Percentiles rank a stretch among this genome's conserved stretches.
phyloP scores from a whole-genome alignment of 164 flowering plant species.

The Pachysandra terminalis region DNA sequence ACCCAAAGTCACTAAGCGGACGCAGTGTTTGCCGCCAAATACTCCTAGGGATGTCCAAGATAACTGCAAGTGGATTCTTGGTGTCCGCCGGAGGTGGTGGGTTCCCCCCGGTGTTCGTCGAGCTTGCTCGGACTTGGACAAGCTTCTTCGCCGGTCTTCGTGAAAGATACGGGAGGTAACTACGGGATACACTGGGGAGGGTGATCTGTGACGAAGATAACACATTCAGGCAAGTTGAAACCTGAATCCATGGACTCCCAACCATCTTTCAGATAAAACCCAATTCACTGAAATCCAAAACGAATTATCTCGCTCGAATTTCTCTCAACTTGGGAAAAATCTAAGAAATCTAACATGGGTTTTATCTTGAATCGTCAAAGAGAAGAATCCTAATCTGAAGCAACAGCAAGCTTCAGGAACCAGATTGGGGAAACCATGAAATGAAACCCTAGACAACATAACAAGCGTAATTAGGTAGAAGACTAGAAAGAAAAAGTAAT shows the following conservation, averaged over 20 bases:
- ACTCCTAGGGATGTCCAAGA: slow-evolving; percentile 57
- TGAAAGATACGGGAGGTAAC: slow-evolving; percentile 32
- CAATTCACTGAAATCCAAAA: slow-evolving; percentile 5
- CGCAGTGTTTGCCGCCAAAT: slow-evolving; percentile 75
- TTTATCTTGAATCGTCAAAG: not conserved
- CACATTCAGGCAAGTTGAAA: slow-evolving; percentile 27
- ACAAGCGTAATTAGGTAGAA: no score
- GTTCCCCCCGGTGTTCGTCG: slow-evolving; percentile 37
- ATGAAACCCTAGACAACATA: not conserved
- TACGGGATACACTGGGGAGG: slow-evolving; percentile 17
- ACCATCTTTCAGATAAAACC: slow-evolving; percentile 7
- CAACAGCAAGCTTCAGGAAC: not conserved
- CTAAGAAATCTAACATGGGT: no score
- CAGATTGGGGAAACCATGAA: not conserved
- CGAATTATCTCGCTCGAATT: not conserved
- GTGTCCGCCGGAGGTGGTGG: slow-evolving; percentile 33
- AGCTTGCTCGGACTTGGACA: slow-evolving; percentile 34
- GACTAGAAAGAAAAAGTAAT: no score
- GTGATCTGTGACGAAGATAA: slow-evolving; percentile 22
- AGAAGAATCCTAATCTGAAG: not conserved
- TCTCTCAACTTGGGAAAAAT: not conserved
- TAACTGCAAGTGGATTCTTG: slow-evolving; percentile 44
- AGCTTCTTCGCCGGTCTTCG: slow-evolving; percentile 21
- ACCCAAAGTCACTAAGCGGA: slow-evolving; percentile 89
- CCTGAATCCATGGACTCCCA: slow-evolving; percentile 28